phyloP scores from a whole-genome alignment of 148 eudicot species.

The Rhododendron williamsianum region DNA sequence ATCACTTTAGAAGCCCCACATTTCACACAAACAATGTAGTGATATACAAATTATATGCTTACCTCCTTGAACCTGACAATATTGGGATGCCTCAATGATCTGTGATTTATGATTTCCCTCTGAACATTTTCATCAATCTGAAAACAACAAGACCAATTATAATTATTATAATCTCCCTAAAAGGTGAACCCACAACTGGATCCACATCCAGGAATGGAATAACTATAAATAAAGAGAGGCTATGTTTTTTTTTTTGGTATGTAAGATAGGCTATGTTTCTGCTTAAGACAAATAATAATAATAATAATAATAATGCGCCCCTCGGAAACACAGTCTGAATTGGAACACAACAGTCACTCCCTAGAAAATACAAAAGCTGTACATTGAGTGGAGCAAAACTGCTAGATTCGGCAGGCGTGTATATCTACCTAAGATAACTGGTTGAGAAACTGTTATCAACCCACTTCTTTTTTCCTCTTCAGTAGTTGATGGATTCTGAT shows the following conservation, averaged over 20 bases:
- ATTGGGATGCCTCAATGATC: constrained; percentile 70
- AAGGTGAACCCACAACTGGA: neutral
- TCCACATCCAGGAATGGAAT: neutral
- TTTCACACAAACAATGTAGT: neutral
- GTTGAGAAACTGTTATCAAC: neutral
- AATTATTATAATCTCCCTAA: neutral
- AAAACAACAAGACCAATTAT: neutral
- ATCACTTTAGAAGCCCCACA: neutral
- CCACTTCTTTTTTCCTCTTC: neutral
- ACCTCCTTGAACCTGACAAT: constrained; percentile 80
- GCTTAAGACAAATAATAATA: neutral
- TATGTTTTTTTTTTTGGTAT: too few species aligned
- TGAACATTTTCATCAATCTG: constrained; percentile 80
- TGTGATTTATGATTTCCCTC: constrained; percentile 76
- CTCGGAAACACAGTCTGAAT: neutral
- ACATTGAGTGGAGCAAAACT: neutral
- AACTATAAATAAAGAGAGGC: neutral
- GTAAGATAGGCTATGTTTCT: neutral
- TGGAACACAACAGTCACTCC: neutral
- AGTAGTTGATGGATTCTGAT: neutral
- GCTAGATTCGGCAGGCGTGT: neutral
- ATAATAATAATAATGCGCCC: neutral
- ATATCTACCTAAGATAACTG: neutral
- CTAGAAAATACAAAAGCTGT: neutral
- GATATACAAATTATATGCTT: constrained; percentile 5